Conservation (phyloP, 352 stramenopile species). For the Phytophthora kernoviae region DNA sequence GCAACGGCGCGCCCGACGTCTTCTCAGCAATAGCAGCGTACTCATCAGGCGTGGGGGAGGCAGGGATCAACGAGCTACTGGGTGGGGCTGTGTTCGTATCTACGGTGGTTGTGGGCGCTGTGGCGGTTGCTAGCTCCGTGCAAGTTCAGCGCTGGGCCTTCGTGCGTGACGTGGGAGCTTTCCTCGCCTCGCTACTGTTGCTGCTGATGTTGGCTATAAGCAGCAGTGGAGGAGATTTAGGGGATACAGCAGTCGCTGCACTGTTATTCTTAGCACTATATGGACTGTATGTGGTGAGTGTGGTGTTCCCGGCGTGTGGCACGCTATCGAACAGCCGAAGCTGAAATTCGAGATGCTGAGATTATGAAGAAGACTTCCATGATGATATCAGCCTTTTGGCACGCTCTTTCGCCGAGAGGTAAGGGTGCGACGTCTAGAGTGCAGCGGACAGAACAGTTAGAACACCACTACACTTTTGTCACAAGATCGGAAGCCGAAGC, state of each 20-base stretch:
- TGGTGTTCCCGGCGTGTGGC: conserved; percentile 60
- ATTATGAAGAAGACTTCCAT: conserved; percentile 19
- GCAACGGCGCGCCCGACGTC: conserved; percentile 98
- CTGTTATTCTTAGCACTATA: conserved; percentile 62
- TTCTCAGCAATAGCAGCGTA: conserved; percentile 92
- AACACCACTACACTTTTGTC: conserved; percentile 51
- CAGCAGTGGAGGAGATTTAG: conserved; percentile 16
- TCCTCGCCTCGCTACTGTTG: conserved; percentile 55
- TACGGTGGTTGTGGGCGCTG: conserved; percentile 90
- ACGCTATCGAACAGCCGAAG: conserved; percentile 25
- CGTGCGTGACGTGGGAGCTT: conserved; percentile 58
- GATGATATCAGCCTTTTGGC: conserved; percentile 83
- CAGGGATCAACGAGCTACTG: conserved; percentile 93
- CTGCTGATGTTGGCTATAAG: conserved; percentile 44
- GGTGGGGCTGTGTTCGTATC: conserved; percentile 93
- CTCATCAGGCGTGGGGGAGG: conserved; percentile 64
- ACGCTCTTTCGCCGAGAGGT: conserved; percentile 49
- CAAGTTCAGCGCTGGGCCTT: conserved; percentile 72
- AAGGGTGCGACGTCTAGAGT: conserved; percentile 14
- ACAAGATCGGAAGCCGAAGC: conserved; percentile 32
- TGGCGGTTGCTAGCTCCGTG: conserved; percentile 79
- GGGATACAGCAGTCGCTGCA: conserved; percentile 28
- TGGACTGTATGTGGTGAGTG: conserved; percentile 59
- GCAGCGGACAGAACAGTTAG: conserved; percentile 16
- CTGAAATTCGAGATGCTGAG: conserved; percentile 20